Evolutionary conservation across 2,329 filamentous ascomycete species (phyloP).

Genomic region (Emydomyces testavorans): DNA sequence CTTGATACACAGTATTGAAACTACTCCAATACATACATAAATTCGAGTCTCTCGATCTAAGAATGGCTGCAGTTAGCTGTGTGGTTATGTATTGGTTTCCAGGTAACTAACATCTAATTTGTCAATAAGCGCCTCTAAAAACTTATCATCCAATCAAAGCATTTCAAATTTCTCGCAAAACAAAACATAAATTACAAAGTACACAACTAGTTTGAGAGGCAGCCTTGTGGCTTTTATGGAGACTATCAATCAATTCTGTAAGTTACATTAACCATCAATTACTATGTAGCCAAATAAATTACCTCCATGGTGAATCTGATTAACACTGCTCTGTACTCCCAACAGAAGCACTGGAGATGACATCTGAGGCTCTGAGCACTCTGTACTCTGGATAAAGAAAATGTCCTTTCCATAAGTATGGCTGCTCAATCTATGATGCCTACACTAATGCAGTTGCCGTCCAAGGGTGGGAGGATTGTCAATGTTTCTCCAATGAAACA

Average conservation of each 20-base stretch:
- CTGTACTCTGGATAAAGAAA: too few relatives aligned
- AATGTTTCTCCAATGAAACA: constrained; percentile 4
- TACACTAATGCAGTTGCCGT: too few relatives aligned
- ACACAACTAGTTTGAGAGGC: too few relatives aligned
- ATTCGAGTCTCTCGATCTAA: too few relatives aligned
- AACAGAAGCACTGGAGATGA: too few relatives aligned
- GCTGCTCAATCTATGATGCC: not conserved
- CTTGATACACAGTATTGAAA: not conserved
- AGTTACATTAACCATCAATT: too few relatives aligned
- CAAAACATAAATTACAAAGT: not conserved
- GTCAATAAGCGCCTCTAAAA: constrained; percentile 6
- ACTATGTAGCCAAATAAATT: too few relatives aligned
- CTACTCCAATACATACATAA: not conserved
- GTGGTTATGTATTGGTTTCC: not conserved
- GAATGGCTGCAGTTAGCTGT: not conserved
- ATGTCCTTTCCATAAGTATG: not conserved
- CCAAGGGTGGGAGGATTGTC: not conserved
- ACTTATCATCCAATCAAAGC: not conserved
- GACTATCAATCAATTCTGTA: too few relatives aligned
- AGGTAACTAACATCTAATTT: not conserved
- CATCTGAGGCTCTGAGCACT: too few relatives aligned
- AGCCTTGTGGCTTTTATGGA: not conserved
- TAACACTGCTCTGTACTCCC: too few relatives aligned
- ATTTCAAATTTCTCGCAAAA: not conserved
- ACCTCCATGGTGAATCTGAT: too few relatives aligned